phyloP scores from a whole-genome alignment of 768 basidiomycete genomes.

The Pleurotus cornucopiae region DNA sequence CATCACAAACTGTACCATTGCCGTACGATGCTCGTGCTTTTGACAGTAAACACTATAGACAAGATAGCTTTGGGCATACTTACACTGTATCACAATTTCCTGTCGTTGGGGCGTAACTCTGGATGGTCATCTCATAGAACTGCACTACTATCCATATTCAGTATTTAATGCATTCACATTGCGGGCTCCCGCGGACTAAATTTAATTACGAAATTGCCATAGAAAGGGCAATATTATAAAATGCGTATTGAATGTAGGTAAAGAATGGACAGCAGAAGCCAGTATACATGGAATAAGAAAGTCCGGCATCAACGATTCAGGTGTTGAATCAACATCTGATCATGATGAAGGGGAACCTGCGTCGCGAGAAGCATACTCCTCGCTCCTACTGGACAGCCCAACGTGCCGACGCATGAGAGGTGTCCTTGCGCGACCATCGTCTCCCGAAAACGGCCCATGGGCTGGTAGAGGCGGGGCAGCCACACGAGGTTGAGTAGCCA shows the following conservation, averaged over 20 bases:
- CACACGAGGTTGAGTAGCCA: constrained; percentile 17
- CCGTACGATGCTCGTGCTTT: neutral
- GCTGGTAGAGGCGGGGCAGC: neutral
- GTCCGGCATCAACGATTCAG: too few relatives aligned
- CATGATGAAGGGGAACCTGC: too few relatives aligned
- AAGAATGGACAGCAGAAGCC: too few relatives aligned
- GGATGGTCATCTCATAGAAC: neutral
- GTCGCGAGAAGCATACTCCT: too few relatives aligned
- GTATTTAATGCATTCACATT: neutral
- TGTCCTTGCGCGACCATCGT: neutral
- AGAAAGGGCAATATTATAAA: too few relatives aligned
- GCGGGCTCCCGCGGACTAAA: too few relatives aligned
- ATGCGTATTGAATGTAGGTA: too few relatives aligned
- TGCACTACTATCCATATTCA: neutral
- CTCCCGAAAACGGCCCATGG: neutral
- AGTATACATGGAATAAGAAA: too few relatives aligned
- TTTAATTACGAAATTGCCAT: too few relatives aligned
- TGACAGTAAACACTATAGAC: neutral
- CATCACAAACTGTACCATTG: constrained; percentile 17
- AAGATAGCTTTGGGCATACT: neutral
- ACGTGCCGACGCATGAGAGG: neutral
- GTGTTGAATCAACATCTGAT: too few relatives aligned
- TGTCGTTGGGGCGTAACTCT: neutral
- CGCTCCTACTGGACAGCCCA: too few relatives aligned
- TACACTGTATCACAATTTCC: neutral